Base-by-base conservation (phyloP, 1,284 basidiomycete species). In the Spongispora temasekensis region DNA sequence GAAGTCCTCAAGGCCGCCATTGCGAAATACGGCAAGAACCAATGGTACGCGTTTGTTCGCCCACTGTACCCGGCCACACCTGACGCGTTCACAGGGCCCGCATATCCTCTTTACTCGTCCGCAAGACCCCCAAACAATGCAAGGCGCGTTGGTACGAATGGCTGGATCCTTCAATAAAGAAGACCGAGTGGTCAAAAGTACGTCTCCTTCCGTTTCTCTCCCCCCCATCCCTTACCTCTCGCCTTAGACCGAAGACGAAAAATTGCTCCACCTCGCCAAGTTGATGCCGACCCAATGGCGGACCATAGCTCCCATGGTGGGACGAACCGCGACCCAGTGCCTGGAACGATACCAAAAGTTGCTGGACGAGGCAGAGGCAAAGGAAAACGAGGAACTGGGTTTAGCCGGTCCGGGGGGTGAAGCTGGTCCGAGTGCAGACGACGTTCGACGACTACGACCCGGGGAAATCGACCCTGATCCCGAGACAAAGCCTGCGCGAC, bases 231-330 rank as follows among this genome's bases (percentile, higher is more conserved):
- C 13, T 61, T 51, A 61, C 35, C 34, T 56, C 55, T 54, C 17
- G 21, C 19, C 34, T 37, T 40, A 90, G 93, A 93, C 88, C 44
- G 97, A 99, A 79, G 97, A 99, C 77, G 97, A 99, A 79, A 99
- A 99, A 78, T 86, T 99, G 2, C 82, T 99, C 10, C 97, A 99
- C 75, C 86, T 99, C 13, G 97, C 97, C 50, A 99, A 98, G 78
- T 83, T 99, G 57, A 99, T 99, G 96, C 97, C 97, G 1, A 99
- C 97, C 1, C 97, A 99, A 83, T 99, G 97, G 97, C 90, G 97
- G 25, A 98, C 97, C 28, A 98, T 99, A 71, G 97, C 97, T 8
- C 97, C 97, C 55, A 97, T 98, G 65, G 97, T 99, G 57, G 97
- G 97, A 27, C 87, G 97, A n/a, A 99, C 97, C 0, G 97, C 97